A percentile compares a stretch with the other conserved stretches of the same genome.
These are phyloP conservation scores for Eutrema heterophyllum DNA, from an alignment of 345 rosid genomes.

Conservation along the genomic window DNA sequence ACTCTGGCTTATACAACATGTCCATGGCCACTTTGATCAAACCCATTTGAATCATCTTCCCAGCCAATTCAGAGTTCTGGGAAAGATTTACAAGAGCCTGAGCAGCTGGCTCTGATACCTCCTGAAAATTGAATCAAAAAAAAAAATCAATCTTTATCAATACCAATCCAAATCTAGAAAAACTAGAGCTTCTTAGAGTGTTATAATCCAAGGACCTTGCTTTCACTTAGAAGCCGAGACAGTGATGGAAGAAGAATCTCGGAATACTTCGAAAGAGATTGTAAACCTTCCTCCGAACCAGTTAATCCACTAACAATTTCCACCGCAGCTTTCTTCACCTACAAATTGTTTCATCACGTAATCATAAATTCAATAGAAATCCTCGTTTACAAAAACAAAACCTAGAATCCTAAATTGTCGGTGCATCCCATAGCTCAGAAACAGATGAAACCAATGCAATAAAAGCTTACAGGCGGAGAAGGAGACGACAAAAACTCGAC, in stretches of 20 bases:
- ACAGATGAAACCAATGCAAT: background rate
- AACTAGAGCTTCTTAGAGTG: background rate
- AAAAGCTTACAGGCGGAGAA: conserved; percentile 51
- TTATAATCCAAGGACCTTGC: conserved; percentile 43
- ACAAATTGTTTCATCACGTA: background rate
- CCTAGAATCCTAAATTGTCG: background rate
- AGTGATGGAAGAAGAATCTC: conserved; percentile 51
- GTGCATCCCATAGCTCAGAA: background rate
- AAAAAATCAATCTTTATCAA: background rate
- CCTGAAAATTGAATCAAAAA: conserved; percentile 37
- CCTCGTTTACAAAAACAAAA: background rate
- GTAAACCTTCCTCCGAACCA: conserved; percentile 77
- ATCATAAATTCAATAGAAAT: background rate
- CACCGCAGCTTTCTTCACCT: conserved; percentile 90
- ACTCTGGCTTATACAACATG: conserved; percentile 63
- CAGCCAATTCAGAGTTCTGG: conserved; percentile 55
- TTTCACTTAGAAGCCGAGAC: conserved; percentile 54
- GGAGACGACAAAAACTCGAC: conserved; percentile 66
- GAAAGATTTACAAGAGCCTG: conserved; percentile 91
- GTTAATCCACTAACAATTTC: conserved; percentile 78
- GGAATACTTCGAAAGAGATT: conserved; percentile 55
- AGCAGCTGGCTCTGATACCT: conserved; percentile 81
- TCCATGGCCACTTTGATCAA: conserved; percentile 62
- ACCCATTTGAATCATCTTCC: conserved; percentile 64
- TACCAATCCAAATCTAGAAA: background rate